A percentile compares a stretch with the other conserved stretches of the same genome.
These are phyloP conservation scores for Colletotrichum coccodes DNA, from an alignment of 2,329 filamentous ascomycete genomes.

Conservation along the genomic window DNA sequence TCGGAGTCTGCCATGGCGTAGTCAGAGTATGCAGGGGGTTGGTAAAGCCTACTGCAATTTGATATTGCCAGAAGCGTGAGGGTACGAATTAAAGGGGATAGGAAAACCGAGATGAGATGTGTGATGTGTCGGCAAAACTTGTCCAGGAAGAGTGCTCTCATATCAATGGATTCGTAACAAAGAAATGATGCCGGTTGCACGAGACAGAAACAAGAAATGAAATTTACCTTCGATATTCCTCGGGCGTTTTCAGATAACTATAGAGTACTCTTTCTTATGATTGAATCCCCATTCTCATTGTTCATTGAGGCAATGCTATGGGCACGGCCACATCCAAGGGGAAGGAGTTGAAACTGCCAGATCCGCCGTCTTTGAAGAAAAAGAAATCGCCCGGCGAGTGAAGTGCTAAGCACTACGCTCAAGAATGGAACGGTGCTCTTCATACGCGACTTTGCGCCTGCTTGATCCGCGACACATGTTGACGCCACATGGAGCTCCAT, in stretches of 20 bases:
- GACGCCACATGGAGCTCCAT: background rate
- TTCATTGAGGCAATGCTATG: background rate
- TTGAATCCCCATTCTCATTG: background rate
- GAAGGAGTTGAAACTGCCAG: background rate
- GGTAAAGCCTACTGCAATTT: background rate
- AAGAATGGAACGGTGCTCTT: no score
- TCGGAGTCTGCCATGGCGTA: slow-evolving; percentile 1
- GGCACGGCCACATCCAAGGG: background rate
- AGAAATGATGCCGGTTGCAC: no score
- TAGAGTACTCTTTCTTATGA: background rate
- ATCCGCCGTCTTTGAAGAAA: background rate
- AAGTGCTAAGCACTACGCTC: no score
- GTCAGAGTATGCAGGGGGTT: background rate
- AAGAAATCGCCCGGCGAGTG: no score
- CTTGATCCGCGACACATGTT: background rate
- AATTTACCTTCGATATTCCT: background rate
- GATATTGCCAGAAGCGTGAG: background rate
- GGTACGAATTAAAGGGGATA: background rate
- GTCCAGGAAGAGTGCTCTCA: background rate
- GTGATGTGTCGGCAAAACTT: background rate
- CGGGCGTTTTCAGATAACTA: background rate
- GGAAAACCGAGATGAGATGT: background rate
- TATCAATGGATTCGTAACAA: background rate
- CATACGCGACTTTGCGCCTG: background rate
- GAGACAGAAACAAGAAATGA: background rate